Percentiles rank a stretch among this genome's conserved stretches.
Evolutionary conservation across 108 stramenopile species (phyloP).

Genomic region (Cyclotella baltica): DNA sequence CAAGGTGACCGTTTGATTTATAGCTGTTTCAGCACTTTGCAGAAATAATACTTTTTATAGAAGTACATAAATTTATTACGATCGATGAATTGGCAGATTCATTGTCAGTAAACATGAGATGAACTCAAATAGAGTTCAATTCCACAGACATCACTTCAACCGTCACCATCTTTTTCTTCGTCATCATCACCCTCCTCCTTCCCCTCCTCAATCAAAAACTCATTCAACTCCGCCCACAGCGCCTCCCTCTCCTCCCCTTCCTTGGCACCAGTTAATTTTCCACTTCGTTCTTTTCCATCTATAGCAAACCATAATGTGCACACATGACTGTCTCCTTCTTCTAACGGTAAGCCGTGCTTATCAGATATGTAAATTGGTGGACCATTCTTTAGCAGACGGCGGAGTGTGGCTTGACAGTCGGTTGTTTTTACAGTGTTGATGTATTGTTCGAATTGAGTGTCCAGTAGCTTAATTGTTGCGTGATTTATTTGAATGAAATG

Average conservation of each 20-base stretch:
- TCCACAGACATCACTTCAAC: too few relatives aligned
- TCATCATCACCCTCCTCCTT: conserved; percentile 81
- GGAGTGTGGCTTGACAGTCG: conserved; percentile 85
- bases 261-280: conserved; percentile 71
- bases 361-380: conserved; percentile 82
- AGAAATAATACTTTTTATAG: too few relatives aligned
- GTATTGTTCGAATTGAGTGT: conserved; percentile 63
- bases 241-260: conserved; percentile 76
- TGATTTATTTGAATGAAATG: not conserved
- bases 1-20: too few relatives aligned
- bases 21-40: too few relatives aligned
- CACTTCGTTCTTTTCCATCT: conserved; percentile 62
- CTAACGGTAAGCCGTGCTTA: conserved; percentile 72
- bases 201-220: conserved; percentile 82
- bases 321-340: conserved; percentile 73
- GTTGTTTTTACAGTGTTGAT: conserved; percentile 69
- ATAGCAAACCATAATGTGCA: conserved; percentile 71
- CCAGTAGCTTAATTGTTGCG: conserved; percentile 30
- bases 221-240: conserved; percentile 73
- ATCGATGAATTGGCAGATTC: too few relatives aligned
- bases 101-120: too few relatives aligned
- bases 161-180: conserved; percentile 38
- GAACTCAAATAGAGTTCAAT: too few relatives aligned
- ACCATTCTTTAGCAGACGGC: conserved; percentile 70
- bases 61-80: too few relatives aligned